A percentile compares a stretch with the other conserved stretches of the same genome.
These are phyloP conservation scores for Ganoderma resinaceum DNA, from an alignment of 1,284 basidiomycete genomes.

Conservation along the genomic window DNA sequence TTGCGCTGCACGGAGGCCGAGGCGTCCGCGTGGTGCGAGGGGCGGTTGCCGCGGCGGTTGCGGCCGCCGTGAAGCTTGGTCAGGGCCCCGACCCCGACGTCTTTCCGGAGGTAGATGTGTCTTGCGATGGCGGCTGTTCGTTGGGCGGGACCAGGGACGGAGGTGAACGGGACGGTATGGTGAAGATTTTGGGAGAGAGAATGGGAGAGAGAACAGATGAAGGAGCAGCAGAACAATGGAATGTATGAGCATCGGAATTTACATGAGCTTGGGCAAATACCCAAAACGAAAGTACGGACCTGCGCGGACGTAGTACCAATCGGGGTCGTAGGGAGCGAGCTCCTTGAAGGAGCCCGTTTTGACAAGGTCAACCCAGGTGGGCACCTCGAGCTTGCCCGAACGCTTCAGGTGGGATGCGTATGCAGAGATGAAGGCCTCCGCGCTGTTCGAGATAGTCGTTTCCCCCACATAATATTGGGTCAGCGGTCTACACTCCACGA, in stretches of 20 bases:
- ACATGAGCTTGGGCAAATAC: neutral
- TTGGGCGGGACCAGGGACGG: neutral
- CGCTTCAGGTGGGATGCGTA: constrained; percentile 96
- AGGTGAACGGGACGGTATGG: neutral
- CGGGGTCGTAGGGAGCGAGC: constrained; percentile 98
- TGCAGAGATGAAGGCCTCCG: constrained; percentile 90
- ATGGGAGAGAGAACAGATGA: neutral
- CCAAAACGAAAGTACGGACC: constrained; percentile 58
- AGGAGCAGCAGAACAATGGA: neutral
- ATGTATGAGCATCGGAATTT: neutral
- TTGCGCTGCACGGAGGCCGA: constrained; percentile 91
- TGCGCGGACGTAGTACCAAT: constrained; percentile 99
- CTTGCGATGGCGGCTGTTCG: constrained; percentile 90
- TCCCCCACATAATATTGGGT: neutral
- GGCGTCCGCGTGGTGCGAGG: constrained; percentile 92
- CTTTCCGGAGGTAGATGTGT: constrained; percentile 99
- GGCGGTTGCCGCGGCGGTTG: constrained; percentile 94
- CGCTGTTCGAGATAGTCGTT: constrained; percentile 51
- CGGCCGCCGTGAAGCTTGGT: constrained; percentile 97
- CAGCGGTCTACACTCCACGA: neutral
- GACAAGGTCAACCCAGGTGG: constrained; percentile 98
- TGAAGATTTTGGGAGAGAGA: too few relatives aligned
- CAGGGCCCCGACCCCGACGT: constrained; percentile 96
- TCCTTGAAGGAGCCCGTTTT: constrained; percentile 99
- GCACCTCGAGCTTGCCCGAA: constrained; percentile 97